Evolutionary conservation across 176 grass and related monocot species (phyloP).

Genomic region (Cenchrus fungigraminus): DNA sequence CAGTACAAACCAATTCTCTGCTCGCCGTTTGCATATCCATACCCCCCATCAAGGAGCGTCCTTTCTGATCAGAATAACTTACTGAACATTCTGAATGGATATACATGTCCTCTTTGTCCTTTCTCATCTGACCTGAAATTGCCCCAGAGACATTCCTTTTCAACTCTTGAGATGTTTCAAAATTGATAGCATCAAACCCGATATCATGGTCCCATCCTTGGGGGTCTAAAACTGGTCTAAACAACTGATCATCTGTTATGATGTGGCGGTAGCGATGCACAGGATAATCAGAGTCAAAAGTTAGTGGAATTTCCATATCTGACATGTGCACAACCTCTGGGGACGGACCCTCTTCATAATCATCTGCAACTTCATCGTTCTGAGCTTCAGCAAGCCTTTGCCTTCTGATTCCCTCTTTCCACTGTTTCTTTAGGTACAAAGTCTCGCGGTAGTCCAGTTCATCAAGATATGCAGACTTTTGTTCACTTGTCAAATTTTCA

Average conservation of each 20-base stretch:
- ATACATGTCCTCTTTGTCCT: conserved; percentile 89
- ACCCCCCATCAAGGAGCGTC: conserved; percentile 47
- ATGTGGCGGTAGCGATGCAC: conserved; percentile 69
- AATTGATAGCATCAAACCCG: conserved; percentile 87
- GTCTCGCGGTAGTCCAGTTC: conserved; percentile 96
- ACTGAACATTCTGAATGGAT: conserved; percentile 76
- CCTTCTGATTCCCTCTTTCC: conserved; percentile 72
- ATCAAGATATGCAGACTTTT: conserved; percentile 89
- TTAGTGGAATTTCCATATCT: conserved; percentile 79
- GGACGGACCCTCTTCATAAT: conserved; percentile 54
- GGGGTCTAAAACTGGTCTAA: conserved; percentile 83
- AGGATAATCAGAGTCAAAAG: conserved; percentile 78
- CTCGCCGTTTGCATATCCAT: conserved; percentile 76
- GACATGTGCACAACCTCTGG: conserved; percentile 75
- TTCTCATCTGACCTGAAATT: conserved; percentile 77
- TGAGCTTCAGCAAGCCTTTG: conserved; percentile 61
- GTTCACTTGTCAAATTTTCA: conserved; percentile 71
- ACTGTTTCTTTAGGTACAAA: conserved; percentile 87
- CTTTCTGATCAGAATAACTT: conserved; percentile 52
- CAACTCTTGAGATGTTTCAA: conserved; percentile 60
- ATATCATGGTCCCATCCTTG: conserved; percentile 99
- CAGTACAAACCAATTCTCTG: conserved; percentile 72
- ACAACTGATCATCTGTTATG: conserved; percentile 69
- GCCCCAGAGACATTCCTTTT: conserved; percentile 56
- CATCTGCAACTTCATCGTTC: conserved; percentile 40